Base-by-base conservation (phyloP, 768 basidiomycete species). In the Podaxis sp. region DNA sequence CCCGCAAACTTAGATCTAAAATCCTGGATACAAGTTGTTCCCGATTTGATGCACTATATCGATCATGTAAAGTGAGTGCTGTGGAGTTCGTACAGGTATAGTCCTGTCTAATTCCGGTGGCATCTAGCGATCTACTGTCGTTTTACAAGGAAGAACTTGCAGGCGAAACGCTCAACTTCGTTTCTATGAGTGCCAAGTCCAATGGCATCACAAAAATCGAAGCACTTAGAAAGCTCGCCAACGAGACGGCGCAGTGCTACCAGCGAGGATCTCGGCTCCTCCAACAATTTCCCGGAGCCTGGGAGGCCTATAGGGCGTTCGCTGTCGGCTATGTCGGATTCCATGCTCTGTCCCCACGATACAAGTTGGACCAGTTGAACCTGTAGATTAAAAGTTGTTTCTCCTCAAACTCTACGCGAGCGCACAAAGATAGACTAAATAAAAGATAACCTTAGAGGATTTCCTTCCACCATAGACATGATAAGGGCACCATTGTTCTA, bases 141-240 rank as follows among this genome's bases (percentile, higher is more conserved):
- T 79, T 79, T 59, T 75, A 78, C 56, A 73, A 80, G 61, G 79
- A 80, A 69, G 78, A 79, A 57, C 56, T 68, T 2, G 68, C 49
- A 0, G 73, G 46, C 5, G 58, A 51, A 4, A 49, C 46, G 4
- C 26, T 48, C 1, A 58, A 58, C 24, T 58, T 46, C 44, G 7
- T 58, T 6, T 46, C 57, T 12, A 30, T 51, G 46, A 59, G 48
- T 39, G 58, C 58, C n/a, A 51, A 17, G 4, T 30, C 15, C 7
- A 49, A 36, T n/a, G 33, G 48, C 8, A 59, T 38, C 1, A 51
- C 15, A 12, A 51, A 49, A 13, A 12, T 52, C 13, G 33, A 59
- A 26, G 58, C 28, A 38, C 19, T 59, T 5, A 33, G 36, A 38
- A 19, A 9, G n/a, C 17, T 59, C 17, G 33, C 53, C 15, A 22